Conservation (phyloP, 495 filamentous ascomycete genomes). For the Xylaria curta region DNA sequence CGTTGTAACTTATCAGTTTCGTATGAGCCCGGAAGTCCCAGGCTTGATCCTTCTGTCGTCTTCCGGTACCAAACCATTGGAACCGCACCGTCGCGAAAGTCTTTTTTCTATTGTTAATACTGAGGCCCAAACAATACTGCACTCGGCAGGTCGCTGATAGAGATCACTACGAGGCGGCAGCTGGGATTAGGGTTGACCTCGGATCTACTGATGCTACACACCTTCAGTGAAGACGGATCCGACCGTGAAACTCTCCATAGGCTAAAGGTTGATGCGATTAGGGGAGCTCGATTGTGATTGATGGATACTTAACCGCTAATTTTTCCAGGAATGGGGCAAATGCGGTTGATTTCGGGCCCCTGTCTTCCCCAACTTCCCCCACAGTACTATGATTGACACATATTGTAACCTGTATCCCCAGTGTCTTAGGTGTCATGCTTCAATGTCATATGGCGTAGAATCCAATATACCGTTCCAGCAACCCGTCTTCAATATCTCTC, state of each 20-base stretch:
- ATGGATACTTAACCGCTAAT: slow-evolving; percentile 13
- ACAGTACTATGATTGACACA: not conserved
- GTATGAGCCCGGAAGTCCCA: not conserved
- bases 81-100: not conserved
- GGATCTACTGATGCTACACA: slow-evolving; percentile 2
- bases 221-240: slow-evolving; percentile 12
- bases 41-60: not conserved
- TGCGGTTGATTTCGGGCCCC: slow-evolving; percentile 22
- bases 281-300: slow-evolving; percentile 19
- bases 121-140: not conserved
- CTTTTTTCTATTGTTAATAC: not conserved
- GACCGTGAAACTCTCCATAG: slow-evolving; percentile 22
- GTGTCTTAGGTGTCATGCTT: not conserved
- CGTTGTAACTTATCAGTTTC: not conserved
- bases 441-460: not conserved
- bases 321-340: slow-evolving; percentile 23
- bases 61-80: not conserved
- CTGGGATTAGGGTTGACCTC: not conserved
- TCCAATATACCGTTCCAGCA: slow-evolving; percentile 2
- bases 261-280: slow-evolving; percentile 8
- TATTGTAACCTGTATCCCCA: not conserved
- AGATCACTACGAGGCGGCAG: not conserved
- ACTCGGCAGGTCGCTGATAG: not conserved
- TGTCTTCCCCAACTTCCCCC: slow-evolving; percentile 21
- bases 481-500: slow-evolving; percentile 17